A percentile compares a stretch with the other conserved stretches of the same genome.
Conservation (phyloP, 108 stramenopile genomes). For the Stephanodiscus minutulus region DNA sequence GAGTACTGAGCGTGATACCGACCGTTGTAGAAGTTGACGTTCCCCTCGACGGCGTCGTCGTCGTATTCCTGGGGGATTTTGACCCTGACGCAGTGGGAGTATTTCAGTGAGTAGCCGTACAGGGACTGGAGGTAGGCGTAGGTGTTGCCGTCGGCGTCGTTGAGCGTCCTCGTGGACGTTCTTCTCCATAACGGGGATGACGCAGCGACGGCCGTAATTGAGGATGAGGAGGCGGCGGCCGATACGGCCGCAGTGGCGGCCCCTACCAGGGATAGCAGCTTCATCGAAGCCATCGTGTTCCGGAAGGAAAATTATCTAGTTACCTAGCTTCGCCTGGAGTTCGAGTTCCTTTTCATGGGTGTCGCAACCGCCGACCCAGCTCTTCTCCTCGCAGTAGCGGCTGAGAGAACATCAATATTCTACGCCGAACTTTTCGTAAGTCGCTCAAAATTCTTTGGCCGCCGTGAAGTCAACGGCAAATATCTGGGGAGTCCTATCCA, state of each 20-base stretch:
- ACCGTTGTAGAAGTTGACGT: conserved; percentile 64
- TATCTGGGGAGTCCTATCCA: too few species aligned
- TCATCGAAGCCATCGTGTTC: not conserved
- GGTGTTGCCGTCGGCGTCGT: too few species aligned
- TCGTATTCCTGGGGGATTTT: conserved; percentile 46
- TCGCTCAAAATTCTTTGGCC: too few species aligned
- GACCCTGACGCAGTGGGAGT: conserved; percentile 29
- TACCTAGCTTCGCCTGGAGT: too few species aligned
- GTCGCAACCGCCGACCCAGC: too few species aligned
- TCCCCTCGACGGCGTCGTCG: conserved; percentile 52
- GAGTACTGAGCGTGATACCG: conserved; percentile 52
- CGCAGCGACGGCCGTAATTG: not conserved
- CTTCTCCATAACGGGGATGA: not conserved
- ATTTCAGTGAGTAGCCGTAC: conserved; percentile 35
- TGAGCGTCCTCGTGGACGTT: conserved; percentile 14
- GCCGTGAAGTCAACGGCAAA: too few species aligned
- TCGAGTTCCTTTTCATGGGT: not conserved
- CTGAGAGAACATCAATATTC: too few species aligned
- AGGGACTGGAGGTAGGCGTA: conserved; percentile 36
- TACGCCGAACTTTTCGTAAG: too few species aligned
- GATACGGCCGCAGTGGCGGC: conserved; percentile 5
- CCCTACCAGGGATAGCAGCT: not conserved
- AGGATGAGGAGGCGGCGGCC: not conserved
- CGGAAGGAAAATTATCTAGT: too few species aligned
- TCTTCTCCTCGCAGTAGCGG: too few species aligned